Evolutionary conservation across 2,329 filamentous ascomycete species (phyloP).

Genomic region (Intubia oerlemansii): DNA sequence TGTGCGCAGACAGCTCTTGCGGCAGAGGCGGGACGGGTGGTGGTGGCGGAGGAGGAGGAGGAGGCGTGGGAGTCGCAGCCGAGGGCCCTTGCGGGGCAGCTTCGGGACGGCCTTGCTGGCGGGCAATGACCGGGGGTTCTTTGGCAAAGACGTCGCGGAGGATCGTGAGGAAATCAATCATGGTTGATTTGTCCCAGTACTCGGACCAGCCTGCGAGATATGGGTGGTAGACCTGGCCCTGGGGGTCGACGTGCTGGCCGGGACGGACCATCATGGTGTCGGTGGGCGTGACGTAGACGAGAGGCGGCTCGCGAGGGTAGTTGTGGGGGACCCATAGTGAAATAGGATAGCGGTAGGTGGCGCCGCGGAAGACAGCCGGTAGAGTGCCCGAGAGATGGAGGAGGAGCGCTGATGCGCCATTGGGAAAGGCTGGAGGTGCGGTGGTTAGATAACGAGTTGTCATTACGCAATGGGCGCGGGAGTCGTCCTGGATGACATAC

Average conservation of each 20-base stretch:
- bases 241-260: slow-evolving; percentile 84
- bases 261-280: slow-evolving; percentile 77
- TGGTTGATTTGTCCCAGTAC: slow-evolving; percentile 80
- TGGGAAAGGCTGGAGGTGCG: slow-evolving; percentile 50
- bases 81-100: no score
- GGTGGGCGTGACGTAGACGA: slow-evolving; percentile 75
- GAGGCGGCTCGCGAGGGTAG: slow-evolving; percentile 69
- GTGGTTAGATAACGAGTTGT: no score
- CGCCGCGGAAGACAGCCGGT: slow-evolving; percentile 77
- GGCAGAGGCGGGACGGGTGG: slow-evolving; percentile 54
- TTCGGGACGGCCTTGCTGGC: no score
- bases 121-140: slow-evolving; percentile 73
- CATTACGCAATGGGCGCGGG: no score
- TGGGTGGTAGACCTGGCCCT: slow-evolving; percentile 87
- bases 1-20: slow-evolving; percentile 27
- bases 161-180: slow-evolving; percentile 65
- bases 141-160: slow-evolving; percentile 78
- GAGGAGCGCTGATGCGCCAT: slow-evolving; percentile 68
- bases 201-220: slow-evolving; percentile 80
- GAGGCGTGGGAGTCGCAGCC: not conserved
- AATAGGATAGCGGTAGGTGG: slow-evolving; percentile 75
- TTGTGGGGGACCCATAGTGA: slow-evolving; percentile 83
- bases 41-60: slow-evolving; percentile 23
- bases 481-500: slow-evolving; percentile 24
- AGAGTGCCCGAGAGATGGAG: slow-evolving; percentile 73